Base-by-base conservation (phyloP, 352 stramenopile species). In the Phytophthora quininea region DNA sequence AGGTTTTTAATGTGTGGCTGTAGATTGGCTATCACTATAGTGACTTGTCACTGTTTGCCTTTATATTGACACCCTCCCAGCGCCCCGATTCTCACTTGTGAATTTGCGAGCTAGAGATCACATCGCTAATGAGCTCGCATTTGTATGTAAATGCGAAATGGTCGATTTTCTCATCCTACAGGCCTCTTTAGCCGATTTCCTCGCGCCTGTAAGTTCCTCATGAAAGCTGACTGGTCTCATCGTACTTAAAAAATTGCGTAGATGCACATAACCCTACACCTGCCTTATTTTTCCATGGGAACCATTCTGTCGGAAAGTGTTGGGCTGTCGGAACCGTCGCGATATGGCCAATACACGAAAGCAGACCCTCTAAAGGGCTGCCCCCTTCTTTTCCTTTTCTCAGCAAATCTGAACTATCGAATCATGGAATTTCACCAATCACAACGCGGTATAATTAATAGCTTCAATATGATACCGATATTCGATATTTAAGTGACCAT, bases 111-210 rank as follows among this genome's bases (percentile, higher is more conserved):
- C 3, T 46, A 10, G 3, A 11, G 38, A 3, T 10, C 9, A 46
- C 38, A 46, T 49, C 19, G 15, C 15, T 49, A 40, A 40, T 24
- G 12, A 29, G 3, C 3, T 6, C 15, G 3, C 3, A 49, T 49
- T 8, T 29, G 43, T n/a, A 49, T 27, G 5, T 49, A 49, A 49
- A 49, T 7, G n/a, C n/a, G 11, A 15, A 49, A 49, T 30, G 15
- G 43, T 29, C 43, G 14, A 29, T 49, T 47, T 49, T 49, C 43
- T 49, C 43, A n/a, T 12, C 43, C 43, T 49, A 49, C 12, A 49
- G 43, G 43, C 43, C 43, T 19, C 43, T 49, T 30, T 12, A 49
- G 43, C 14, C 43, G 3, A 49, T 49, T 27, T 49, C 43, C 43
- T 49, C 15, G 8, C 43, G 7, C 8, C 14, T 49, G 5, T 29